phyloP scores from a whole-genome alignment of 495 filamentous ascomycete genomes.

The Extremus antarcticus region DNA sequence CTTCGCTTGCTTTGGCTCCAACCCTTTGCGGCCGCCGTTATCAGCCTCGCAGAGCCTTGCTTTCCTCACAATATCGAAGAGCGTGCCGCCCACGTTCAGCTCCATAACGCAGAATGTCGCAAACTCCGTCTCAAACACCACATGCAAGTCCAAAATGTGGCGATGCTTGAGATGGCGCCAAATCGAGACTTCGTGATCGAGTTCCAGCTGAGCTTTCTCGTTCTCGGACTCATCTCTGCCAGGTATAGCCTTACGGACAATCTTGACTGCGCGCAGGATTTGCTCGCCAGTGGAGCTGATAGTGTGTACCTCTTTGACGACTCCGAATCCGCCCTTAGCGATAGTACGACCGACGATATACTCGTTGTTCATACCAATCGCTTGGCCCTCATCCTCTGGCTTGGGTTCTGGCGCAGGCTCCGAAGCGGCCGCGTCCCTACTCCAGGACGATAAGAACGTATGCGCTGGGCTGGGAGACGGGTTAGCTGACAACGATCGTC shows the following conservation, averaged over 20 bases:
- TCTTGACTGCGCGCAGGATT: constrained; percentile 51
- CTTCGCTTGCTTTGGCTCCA: constrained; percentile 43
- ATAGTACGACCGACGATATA: constrained; percentile 66
- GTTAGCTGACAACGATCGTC: constrained; percentile 25
- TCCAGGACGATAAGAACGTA: constrained; percentile 50
- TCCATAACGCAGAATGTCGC: constrained; percentile 69
- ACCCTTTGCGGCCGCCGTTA: constrained; percentile 29
- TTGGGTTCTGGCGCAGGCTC: constrained; percentile 21
- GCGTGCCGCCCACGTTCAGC: constrained; percentile 53
- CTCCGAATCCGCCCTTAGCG: constrained; percentile 60
- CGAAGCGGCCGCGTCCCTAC: constrained; percentile 2
- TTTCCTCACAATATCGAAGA: constrained; percentile 56
- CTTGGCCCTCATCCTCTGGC: constrained; percentile 64
- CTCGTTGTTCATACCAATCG: constrained; percentile 48
- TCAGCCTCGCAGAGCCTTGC: constrained; percentile 33
- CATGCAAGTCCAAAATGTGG: constrained; percentile 54
- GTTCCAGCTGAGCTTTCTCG: constrained; percentile 58
- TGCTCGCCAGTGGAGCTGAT: constrained; percentile 44
- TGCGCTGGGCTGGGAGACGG: constrained; percentile 37
- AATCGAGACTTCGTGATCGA: constrained; percentile 62
- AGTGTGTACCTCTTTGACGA: constrained; percentile 60
- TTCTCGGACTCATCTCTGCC: constrained; percentile 52
- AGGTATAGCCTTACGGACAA: constrained; percentile 52
- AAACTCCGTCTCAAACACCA: constrained; percentile 58
- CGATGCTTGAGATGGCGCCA: constrained; percentile 61